Percentiles rank a stretch among this genome's conserved stretches.
These are phyloP conservation scores for Ustilago trichophora DNA, from an alignment of 1,284 basidiomycete genomes.

Conservation along the genomic window DNA sequence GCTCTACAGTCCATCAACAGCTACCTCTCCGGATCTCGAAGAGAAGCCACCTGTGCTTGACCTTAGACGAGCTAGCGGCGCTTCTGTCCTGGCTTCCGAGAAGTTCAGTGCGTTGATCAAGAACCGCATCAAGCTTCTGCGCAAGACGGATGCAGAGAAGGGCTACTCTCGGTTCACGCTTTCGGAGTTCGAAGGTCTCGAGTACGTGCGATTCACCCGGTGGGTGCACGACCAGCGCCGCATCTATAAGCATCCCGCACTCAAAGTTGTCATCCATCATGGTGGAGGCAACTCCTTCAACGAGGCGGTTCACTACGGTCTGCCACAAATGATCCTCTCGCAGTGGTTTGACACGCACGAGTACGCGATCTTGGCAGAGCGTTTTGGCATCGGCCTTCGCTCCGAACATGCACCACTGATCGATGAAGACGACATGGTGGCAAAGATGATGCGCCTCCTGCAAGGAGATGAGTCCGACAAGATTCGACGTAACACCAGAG, in stretches of 20 bases:
- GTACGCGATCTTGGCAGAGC: slow-evolving; percentile 40
- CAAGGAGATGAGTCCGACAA: slow-evolving; percentile 25
- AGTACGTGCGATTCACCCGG: slow-evolving; percentile 48
- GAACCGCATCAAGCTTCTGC: slow-evolving; percentile 17
- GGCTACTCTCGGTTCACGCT: slow-evolving; percentile 37
- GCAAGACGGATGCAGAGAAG: slow-evolving; percentile 26
- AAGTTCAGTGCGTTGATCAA: slow-evolving; percentile 30
- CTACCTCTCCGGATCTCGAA: slow-evolving; percentile 1
- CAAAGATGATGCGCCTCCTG: slow-evolving; percentile 40
- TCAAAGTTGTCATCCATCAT: slow-evolving; percentile 56
- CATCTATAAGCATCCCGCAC: slow-evolving; percentile 55
- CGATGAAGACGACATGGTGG: slow-evolving; percentile 40
- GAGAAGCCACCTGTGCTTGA: slow-evolving; percentile 18
- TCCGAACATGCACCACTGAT: slow-evolving; percentile 44
- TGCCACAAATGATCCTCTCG: slow-evolving; percentile 57
- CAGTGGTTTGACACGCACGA: slow-evolving; percentile 63
- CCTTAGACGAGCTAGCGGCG: slow-evolving; percentile 11
- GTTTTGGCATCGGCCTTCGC: slow-evolving; percentile 48
- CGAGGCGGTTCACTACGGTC: slow-evolving; percentile 56
- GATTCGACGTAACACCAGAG: slow-evolving; percentile 38
- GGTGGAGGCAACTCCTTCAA: slow-evolving; percentile 64
- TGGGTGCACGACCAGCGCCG: slow-evolving; percentile 52
- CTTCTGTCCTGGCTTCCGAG: slow-evolving; percentile 14
- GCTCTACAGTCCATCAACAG: slow-evolving; percentile 1
- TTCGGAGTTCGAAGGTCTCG: slow-evolving; percentile 42